Base-by-base conservation (phyloP, 1,284 basidiomycete species). In the Polyporus tsugae region DNA sequence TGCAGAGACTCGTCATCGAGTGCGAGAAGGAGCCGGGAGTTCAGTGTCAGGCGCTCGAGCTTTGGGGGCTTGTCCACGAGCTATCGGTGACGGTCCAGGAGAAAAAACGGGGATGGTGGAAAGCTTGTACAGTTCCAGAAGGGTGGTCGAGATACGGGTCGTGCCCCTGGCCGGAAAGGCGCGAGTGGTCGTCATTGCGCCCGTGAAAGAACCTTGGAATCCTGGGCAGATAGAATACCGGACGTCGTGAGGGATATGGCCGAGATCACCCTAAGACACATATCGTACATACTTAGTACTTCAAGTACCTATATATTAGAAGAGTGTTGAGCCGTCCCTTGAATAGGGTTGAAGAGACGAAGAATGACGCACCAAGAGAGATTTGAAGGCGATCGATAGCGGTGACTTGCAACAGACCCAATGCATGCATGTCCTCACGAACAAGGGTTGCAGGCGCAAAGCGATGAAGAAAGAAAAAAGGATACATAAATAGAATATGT, bases 401-500 rank as follows among this genome's bases (percentile, higher is more conserved):
- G 29, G n/a, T n/a, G n/a, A n/a, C n/a, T n/a, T n/a, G n/a, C n/a
- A n/a, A 42, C 15, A 42, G 13, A 49, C n/a, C 46, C 2, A 49
- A 49, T 22, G 46, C 41, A 49, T 25, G 49, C 15, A 13, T 35
- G 4, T 33, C 55, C 35, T 58, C 17, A 19, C 55, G 55, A 35
- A 57, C 2, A 6, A 13, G 13, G 2, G 17, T 29, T 15, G 29
- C 22, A 17, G 5, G 22, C 55, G 7, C n/a, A 38, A 11, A 38
- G 35, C 6, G 55, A 17, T n/a, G 17, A 6, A 39, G 13, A 41
- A 38, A 60, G 58, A 25, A 60, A 22, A 22, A n/a, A 39, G 38
- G 19, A 39, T 25, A 29, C 22, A 70, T 72, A 72, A 69, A 72
- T 72, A 72, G 69, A 65, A 65, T 57, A 25, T 70, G 67, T 67